Conservation (phyloP, 1,139 yeast species). For the Pichia sp. region DNA sequence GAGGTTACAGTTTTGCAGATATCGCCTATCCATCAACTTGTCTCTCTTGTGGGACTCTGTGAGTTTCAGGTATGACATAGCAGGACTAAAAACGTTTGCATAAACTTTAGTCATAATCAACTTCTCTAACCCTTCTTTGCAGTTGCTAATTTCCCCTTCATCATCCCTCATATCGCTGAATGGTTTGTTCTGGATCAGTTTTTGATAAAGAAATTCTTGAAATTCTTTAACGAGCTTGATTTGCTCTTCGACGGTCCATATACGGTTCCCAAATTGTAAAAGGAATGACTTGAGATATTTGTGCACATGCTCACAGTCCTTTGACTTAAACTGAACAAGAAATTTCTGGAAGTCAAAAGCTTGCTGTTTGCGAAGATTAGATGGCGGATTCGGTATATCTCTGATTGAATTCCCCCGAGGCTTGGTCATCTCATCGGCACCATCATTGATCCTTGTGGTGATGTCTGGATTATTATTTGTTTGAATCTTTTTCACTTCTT, state of each 20-base stretch:
- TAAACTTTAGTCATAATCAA: slow-evolving; percentile 84
- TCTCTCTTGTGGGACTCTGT: slow-evolving; percentile 55
- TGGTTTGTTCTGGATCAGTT: slow-evolving; percentile 63
- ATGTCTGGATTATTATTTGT: not conserved
- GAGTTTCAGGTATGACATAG: slow-evolving; percentile 38
- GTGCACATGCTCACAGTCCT: slow-evolving; percentile 83
- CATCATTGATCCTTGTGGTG: not conserved
- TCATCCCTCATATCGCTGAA: slow-evolving; percentile 54
- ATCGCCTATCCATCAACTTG: slow-evolving; percentile 49
- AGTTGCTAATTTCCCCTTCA: slow-evolving; percentile 56
- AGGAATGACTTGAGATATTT: slow-evolving; percentile 78
- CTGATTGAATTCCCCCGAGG: slow-evolving; percentile 10
- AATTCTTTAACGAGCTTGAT: slow-evolving; percentile 69
- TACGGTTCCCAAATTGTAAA: slow-evolving; percentile 62
- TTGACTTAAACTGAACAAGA: slow-evolving; percentile 60
- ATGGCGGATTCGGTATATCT: slow-evolving; percentile 23
- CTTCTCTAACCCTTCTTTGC: slow-evolving; percentile 89
- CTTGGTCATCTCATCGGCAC: not conserved
- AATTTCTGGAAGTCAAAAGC: slow-evolving; percentile 81
- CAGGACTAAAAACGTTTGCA: slow-evolving; percentile 75
- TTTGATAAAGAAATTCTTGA: slow-evolving; percentile 59
- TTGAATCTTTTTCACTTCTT: slow-evolving; percentile 5
- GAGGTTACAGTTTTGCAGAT: slow-evolving; percentile 52
- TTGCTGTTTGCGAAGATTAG: slow-evolving; percentile 19
- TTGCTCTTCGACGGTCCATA: slow-evolving; percentile 74